A percentile compares a stretch with the other conserved stretches of the same genome.
Conservation (phyloP, 2,329 filamentous ascomycete species). For the Colletotrichum zoysiae region DNA sequence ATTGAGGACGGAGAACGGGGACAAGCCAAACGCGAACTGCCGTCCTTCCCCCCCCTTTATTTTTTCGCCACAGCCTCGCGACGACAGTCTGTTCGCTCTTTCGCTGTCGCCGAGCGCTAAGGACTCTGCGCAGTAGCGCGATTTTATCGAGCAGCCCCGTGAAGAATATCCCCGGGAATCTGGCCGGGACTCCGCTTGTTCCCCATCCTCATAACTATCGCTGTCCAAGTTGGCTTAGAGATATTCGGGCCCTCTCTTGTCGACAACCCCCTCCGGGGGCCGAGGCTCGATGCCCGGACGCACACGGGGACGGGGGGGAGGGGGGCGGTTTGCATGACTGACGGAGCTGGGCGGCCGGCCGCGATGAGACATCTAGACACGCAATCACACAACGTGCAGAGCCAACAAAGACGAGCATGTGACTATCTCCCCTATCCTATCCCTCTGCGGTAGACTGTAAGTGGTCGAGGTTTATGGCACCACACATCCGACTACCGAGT, state of each 20-base stretch:
- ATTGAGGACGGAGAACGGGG: constrained; percentile 22
- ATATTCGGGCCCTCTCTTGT: constrained; percentile 15
- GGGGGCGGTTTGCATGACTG: constrained; percentile 22
- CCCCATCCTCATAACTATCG: constrained; percentile 5
- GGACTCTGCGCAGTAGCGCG: background rate
- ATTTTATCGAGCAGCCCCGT: background rate
- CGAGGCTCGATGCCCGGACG: constrained; percentile 24
- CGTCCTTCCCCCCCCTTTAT: background rate
- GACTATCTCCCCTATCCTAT: background rate
- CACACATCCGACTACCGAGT: constrained; percentile 14
- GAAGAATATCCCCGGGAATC: constrained; percentile 37
- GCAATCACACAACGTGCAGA: background rate
- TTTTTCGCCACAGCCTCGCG: constrained; percentile 40
- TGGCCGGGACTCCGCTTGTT: constrained; percentile 34
- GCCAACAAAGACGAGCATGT: constrained; percentile 14
- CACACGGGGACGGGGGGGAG: background rate
- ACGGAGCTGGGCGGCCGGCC: constrained; percentile 1
- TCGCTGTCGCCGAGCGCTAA: constrained; percentile 39
- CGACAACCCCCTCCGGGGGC: constrained; percentile 30
- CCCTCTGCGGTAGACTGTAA: background rate
- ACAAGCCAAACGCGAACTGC: background rate
- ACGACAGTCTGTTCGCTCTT: constrained; percentile 34
- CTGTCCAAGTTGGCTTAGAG: constrained; percentile 14
- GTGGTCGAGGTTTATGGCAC: background rate
- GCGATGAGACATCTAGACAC: background rate